phyloP scores from a whole-genome alignment of 176 grass and related monocot genomes.

The Rhipidocladum racemiflorum region DNA sequence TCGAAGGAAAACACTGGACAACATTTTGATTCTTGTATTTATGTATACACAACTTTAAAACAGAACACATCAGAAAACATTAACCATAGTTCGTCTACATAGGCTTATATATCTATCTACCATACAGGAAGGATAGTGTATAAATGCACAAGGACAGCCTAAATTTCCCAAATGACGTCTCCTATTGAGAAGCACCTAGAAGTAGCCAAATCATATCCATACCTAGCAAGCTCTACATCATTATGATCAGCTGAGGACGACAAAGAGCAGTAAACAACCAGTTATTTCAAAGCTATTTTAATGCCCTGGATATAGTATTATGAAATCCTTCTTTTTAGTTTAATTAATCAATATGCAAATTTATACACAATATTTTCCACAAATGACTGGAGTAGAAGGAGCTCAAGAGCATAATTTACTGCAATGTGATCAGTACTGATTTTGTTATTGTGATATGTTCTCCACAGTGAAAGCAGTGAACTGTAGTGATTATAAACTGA shows the following conservation, averaged over 20 bases:
- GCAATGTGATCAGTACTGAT: background rate
- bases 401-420: background rate
- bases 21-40: background rate
- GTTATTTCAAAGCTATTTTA: background rate
- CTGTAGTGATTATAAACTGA: background rate
- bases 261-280: background rate
- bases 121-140: background rate
- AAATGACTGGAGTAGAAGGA: background rate
- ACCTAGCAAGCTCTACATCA: background rate
- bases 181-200: background rate
- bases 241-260: background rate
- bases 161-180: background rate
- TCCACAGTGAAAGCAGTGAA: background rate
- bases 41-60: constrained; percentile 5
- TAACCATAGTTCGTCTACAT: background rate
- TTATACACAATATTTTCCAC: background rate
- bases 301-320: background rate
- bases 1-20: no score
- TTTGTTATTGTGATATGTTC: background rate
- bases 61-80: background rate
- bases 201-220: background rate
- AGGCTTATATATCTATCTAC: background rate
- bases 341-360: background rate
- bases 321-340: background rate
- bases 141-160: background rate